phyloP scores from a whole-genome alignment of 2,329 filamentous ascomycete species.

The Diaporthe caulivora region DNA sequence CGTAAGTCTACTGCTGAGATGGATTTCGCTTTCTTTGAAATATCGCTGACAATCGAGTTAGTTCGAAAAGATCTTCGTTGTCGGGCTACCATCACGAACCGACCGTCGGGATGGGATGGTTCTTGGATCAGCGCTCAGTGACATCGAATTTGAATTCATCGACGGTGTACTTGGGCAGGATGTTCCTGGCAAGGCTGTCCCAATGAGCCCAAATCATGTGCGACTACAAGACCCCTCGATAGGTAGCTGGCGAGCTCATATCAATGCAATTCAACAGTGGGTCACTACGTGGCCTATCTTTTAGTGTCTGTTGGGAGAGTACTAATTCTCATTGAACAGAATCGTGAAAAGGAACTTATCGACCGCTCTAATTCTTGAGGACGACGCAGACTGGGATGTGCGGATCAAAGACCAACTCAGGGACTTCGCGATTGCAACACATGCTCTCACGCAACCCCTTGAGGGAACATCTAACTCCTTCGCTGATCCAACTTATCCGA shows the following conservation, averaged over 20 bases:
- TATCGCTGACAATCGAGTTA: conserved; percentile 42
- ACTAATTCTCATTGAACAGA: conserved; percentile 40
- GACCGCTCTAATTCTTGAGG: conserved; percentile 58
- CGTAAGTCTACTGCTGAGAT: neutral
- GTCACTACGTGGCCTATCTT: neutral
- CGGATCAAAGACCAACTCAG: conserved; percentile 54
- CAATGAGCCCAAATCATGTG: conserved; percentile 48
- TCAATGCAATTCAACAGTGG: conserved; percentile 51
- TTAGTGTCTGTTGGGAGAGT: neutral
- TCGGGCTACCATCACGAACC: conserved; percentile 62
- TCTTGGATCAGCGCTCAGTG: conserved; percentile 58
- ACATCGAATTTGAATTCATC: conserved; percentile 59
- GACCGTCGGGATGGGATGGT: conserved; percentile 65
- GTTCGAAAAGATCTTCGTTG: conserved; percentile 66
- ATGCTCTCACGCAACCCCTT: conserved; percentile 42
- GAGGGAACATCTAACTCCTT: conserved; percentile 31
- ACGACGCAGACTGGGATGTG: conserved; percentile 62
- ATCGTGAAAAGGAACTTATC: conserved; percentile 53
- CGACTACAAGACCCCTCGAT: conserved; percentile 47
- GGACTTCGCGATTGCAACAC: conserved; percentile 44
- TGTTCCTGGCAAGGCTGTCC: conserved; percentile 53
- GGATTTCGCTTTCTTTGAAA: neutral
- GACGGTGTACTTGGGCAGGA: conserved; percentile 56
- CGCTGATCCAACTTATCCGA: conserved; percentile 47
- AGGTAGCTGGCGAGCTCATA: conserved; percentile 56